Evolutionary conservation across 495 filamentous ascomycete genomes (phyloP), one percentile per base, ranked within the genome.

Genomic region (Opeltia flavorubescens): DNA sequence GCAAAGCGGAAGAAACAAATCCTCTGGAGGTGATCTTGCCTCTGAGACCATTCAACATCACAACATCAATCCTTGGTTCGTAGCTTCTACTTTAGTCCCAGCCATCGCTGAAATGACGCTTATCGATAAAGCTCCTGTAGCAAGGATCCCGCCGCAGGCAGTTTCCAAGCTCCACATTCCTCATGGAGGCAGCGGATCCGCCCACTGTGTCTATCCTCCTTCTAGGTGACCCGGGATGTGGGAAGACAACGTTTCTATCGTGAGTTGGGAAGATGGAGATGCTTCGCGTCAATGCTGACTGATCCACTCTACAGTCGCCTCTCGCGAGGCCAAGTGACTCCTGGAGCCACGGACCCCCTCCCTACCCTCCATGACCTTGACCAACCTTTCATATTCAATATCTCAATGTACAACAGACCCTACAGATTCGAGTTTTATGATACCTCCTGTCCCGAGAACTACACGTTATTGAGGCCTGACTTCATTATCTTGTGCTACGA

Each of bases 201-300:
- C 57, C 60, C 24, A 70, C 70, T 46, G 68, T 89, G 49, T 81
- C 72, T 5, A 71, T 95, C 43, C 69, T 95, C 13, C 68, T 95
- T 0, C 67, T 95, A 4, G 88, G 88, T 48, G 87, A 95, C 57
- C 62, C 76, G 39, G 75, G 73, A 55, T 84, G 84, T 55, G 88
- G 88, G 25, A 95, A 94, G 62, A 82, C 84, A 9, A 89, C 82
- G 12, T 91, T 95, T 58, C 61, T 95, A 58, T 88, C 86, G 87
- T 93, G 64, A 62, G 84, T 79, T 48, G 30, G 43, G n/a, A n/a
- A n/a, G n/a, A n/a, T n/a, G n/a, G n/a, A n/a, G n/a, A n/a, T n/a
- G n/a, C n/a, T n/a, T n/a, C n/a, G n/a, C n/a, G n/a, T n/a, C n/a
- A n/a, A n/a, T n/a, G n/a, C n/a, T n/a, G n/a, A 13, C 38, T 41